Evolutionary conservation across 805 yeast species (phyloP).

Genomic region (Cyberlindnera meyerae): DNA sequence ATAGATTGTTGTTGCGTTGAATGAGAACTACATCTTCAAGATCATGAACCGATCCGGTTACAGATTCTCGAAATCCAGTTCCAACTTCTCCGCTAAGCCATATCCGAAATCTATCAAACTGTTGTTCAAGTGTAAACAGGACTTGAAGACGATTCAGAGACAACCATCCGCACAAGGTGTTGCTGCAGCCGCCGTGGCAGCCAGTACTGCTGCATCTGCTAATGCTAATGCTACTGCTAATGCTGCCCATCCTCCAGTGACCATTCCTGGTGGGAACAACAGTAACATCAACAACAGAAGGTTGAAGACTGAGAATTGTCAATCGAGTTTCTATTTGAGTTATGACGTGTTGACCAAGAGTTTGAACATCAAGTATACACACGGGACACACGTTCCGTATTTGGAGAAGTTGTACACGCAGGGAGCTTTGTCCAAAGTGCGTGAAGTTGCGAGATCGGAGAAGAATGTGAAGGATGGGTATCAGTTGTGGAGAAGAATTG

Average conservation of each 20-base stretch:
- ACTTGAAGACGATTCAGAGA: conserved; percentile 22
- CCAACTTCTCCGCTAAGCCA: conserved; percentile 20
- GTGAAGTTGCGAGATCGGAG: conserved; percentile 7
- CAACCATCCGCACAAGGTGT: conserved; percentile 1
- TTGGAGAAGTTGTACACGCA: conserved; percentile 20
- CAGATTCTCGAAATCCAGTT: conserved; percentile 21
- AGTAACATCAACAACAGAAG: conserved; percentile 9
- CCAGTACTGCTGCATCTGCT: too few relatives aligned
- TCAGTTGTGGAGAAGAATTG: conserved; percentile 5
- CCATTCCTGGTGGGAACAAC: conserved; percentile 8
- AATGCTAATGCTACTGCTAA: too few relatives aligned
- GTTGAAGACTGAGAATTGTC: conserved; percentile 23
- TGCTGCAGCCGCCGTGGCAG: too few relatives aligned
- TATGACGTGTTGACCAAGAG: conserved; percentile 21
- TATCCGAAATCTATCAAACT: conserved; percentile 24
- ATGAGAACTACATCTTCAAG: conserved; percentile 13
- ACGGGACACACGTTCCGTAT: conserved; percentile 18
- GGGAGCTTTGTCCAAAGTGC: conserved; percentile 15
- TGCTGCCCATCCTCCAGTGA: conserved; percentile 4
- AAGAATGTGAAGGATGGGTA: conserved; percentile 9
- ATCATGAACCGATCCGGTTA: conserved; percentile 22
- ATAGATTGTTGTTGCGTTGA: conserved; percentile 13
- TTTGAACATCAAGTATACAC: conserved; percentile 22
- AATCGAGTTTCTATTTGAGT: conserved; percentile 22
- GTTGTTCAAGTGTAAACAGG: conserved; percentile 25